Evolutionary conservation across 768 basidiomycete genomes (phyloP).

Genomic region (Rhizopogon salebrosus): DNA sequence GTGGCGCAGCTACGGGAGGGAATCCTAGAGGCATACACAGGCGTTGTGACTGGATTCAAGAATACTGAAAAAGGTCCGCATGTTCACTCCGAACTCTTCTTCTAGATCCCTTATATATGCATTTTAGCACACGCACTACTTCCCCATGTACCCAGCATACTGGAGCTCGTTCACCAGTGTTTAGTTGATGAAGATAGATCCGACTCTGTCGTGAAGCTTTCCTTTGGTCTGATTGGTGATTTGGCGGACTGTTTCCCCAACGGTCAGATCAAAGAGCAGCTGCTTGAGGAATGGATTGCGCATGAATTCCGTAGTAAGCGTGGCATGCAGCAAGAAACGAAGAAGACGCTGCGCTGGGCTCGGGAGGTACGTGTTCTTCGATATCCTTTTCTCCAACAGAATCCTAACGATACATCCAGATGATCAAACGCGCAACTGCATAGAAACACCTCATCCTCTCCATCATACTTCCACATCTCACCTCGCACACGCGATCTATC

Average conservation of each 20-base stretch:
- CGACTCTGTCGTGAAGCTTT: slow-evolving; percentile 68
- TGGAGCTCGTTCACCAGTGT: slow-evolving; percentile 78
- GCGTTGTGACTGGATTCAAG: slow-evolving; percentile 88
- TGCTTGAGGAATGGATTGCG: slow-evolving; percentile 79
- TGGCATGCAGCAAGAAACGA: slow-evolving; percentile 72
- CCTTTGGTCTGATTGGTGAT: slow-evolving; percentile 88
- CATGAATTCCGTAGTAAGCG: slow-evolving; percentile 67
- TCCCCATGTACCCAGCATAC: slow-evolving; percentile 64
- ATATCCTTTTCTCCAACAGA: background rate
- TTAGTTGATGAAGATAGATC: slow-evolving; percentile 78
- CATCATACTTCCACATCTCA: slow-evolving; percentile 27
- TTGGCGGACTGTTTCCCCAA: slow-evolving; percentile 83
- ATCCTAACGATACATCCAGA: slow-evolving; percentile 34
- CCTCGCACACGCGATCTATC: slow-evolving; percentile 47
- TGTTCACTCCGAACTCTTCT: background rate
- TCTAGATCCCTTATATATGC: background rate
- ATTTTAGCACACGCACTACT: slow-evolving; percentile 36
- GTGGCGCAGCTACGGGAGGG: slow-evolving; percentile 87
- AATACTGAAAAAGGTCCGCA: slow-evolving; percentile 66
- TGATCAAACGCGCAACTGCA: slow-evolving; percentile 76
- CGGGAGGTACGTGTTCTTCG: slow-evolving; percentile 60
- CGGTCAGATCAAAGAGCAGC: slow-evolving; percentile 73
- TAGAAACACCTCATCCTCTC: slow-evolving; percentile 41
- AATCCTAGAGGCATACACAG: slow-evolving; percentile 95
- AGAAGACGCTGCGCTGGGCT: slow-evolving; percentile 90